Conservation (phyloP, 2,329 filamentous ascomycete species). For the Pseudofabraea citricarpa region DNA sequence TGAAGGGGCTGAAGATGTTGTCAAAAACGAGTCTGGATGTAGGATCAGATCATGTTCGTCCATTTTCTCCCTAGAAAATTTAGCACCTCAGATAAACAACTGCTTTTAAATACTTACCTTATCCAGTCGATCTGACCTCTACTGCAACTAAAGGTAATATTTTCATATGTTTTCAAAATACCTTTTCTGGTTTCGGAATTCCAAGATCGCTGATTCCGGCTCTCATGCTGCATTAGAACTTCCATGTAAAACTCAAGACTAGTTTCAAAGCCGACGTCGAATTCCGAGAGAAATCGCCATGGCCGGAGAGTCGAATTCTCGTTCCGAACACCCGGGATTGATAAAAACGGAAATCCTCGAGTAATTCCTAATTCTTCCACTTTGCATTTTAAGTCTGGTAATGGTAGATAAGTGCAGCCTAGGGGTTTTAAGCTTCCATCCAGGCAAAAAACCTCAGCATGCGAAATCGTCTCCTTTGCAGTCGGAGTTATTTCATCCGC, state of each 20-base stretch:
- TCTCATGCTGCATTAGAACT: constrained; percentile 8
- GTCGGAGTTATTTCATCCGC: background rate
- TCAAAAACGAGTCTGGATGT: constrained; percentile 7
- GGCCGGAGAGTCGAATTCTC: constrained; percentile 2
- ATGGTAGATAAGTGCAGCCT: constrained; percentile 6
- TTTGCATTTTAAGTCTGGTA: constrained; percentile 2
- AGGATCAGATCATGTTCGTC: constrained; percentile 7
- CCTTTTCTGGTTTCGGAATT: background rate
- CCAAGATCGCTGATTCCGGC: constrained; percentile 3
- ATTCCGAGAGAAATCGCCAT: constrained; percentile 14
- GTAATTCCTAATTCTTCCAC: constrained; percentile 7
- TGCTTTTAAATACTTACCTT: too few species aligned
- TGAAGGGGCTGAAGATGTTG: constrained; percentile 2
- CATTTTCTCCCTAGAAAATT: constrained; percentile 6
- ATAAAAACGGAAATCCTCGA: constrained; percentile 11
- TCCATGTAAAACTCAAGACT: constrained; percentile 11
- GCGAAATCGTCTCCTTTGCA: constrained; percentile 6
- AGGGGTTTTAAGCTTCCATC: background rate
- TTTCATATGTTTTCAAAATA: constrained; percentile 14
- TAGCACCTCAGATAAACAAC: too few species aligned
- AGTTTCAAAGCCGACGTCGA: constrained; percentile 9
- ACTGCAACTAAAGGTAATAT: constrained; percentile 10
- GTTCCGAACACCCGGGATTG: constrained; percentile 1
- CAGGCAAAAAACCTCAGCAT: constrained; percentile 5
- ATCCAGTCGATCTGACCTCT: too few species aligned